Evolutionary conservation across 2,329 filamentous ascomycete species (phyloP), one percentile per base, ranked within the genome.

Genomic region (Clathrospora elynae): DNA sequence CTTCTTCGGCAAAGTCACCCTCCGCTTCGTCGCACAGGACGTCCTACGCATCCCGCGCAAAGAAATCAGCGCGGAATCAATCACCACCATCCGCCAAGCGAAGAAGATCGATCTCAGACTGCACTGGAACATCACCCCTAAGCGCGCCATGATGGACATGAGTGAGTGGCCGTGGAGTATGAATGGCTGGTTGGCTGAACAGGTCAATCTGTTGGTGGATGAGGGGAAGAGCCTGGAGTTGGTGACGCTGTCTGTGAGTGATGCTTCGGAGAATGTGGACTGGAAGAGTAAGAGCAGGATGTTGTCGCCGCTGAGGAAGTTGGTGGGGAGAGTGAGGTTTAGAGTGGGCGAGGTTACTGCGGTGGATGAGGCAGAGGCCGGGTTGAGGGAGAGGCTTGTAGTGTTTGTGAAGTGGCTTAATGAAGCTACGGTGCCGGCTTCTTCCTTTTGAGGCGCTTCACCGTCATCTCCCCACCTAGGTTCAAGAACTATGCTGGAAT

Each of bases 1-100:
- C 49, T 60, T 48, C 37, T 49, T 47, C 26, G 24, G 37, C 1
- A 41, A 33, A 11, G 54, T 42, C 16, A 57, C 53, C 2, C 49
- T 57, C 34, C 37, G 50, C 22, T 42, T 50, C 19, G 30, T 47
- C 4, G 40, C 40, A 4, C 52, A 49, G 20, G 26, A 23, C 6
- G 4, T 33, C 22, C 38, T 41, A 19, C 33, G 2, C 4, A n/a
- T 20, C 3, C 14, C 10, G 1, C 25, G 28, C 17, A n/a, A 28
- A 2, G 19, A 37, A 3, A 23, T 50, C n/a, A 34, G 37, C 9
- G 29, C 13, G 2, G 20, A 13, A 4, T 29, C 45, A 1, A 19
- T 43, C 9, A 11, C 12, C 4, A 33, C 34, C 3, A 18, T 55
- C 3, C 18, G n/a, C 3, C 35, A 23, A 8, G 46, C 44, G 8